These are phyloP conservation scores for Stentor roeselii DNA, from an alignment of 73 alveolate species.

Conservation along the genomic window DNA sequence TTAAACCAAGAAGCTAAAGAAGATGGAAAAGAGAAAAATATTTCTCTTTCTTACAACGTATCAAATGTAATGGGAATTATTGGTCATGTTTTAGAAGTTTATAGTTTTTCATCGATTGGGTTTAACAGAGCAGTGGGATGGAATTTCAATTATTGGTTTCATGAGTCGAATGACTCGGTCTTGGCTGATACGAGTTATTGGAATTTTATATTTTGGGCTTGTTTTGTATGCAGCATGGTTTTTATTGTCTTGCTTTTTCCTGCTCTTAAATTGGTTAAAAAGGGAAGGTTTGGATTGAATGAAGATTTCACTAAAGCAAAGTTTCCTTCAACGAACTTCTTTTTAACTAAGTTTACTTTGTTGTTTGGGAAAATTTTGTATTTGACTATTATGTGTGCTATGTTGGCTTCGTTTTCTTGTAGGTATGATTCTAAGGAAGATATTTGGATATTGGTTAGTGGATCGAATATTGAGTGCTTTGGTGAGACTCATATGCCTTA, in stretches of 20 bases:
- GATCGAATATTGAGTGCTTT: background rate
- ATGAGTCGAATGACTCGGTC: background rate
- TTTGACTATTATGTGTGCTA: conserved; percentile 4
- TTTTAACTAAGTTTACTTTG: background rate
- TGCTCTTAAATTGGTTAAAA: conserved; percentile 10
- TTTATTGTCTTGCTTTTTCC: background rate
- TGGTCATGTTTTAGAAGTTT: background rate
- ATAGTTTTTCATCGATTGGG: background rate
- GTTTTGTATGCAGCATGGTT: background rate
- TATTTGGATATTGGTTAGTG: background rate
- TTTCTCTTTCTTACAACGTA: background rate
- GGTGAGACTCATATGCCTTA: background rate
- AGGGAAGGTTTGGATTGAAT: background rate
- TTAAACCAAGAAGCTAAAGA: background rate
- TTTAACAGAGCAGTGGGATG: background rate
- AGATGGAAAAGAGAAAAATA: background rate
- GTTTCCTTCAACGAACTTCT: background rate
- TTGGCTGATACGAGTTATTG: background rate
- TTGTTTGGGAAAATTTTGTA: background rate
- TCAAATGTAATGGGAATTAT: conserved; percentile 10
- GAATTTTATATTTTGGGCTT: background rate
- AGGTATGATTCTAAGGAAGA: background rate
- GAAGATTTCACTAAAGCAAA: background rate
- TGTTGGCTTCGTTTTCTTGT: conserved; percentile 10
- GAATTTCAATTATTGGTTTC: background rate